Percentiles rank a stretch among this genome's conserved stretches.
These are phyloP conservation scores for Pestalotiopsis fici DNA, from an alignment of 2,329 filamentous ascomycete genomes.

Conservation along the genomic window DNA sequence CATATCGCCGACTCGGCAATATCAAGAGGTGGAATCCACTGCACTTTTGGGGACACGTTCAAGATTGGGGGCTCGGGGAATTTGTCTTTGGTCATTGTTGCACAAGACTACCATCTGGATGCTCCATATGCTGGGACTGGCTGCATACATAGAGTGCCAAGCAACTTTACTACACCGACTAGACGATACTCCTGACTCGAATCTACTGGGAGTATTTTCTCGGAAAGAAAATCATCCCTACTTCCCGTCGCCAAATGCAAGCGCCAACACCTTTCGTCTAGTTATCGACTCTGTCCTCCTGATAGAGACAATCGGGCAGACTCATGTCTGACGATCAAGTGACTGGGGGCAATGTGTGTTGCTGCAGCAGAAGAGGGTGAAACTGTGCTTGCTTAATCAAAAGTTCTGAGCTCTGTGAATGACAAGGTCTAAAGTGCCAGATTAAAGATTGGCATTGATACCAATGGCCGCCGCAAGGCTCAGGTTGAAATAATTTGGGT, in stretches of 20 bases:
- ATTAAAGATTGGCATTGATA: neutral
- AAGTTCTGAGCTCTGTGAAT: no score
- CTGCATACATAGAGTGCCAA: neutral
- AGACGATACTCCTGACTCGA: neutral
- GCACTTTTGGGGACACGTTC: neutral
- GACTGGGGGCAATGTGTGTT: no score
- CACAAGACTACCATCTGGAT: neutral
- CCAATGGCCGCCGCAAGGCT: neutral
- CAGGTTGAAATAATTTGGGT: neutral
- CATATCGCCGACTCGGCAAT: neutral
- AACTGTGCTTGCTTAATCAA: no score
- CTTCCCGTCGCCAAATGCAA: neutral
- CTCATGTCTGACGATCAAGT: no score
- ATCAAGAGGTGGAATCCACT: neutral
- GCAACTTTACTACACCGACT: neutral
- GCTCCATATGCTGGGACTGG: neutral
- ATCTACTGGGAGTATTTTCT: neutral
- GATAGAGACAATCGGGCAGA: no score
- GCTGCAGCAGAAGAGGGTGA: no score
- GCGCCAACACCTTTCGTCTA: no score
- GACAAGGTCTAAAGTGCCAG: no score
- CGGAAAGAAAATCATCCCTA: neutral
- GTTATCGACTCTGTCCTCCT: no score
- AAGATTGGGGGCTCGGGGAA: neutral
- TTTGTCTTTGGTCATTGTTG: neutral